A percentile compares a stretch with the other conserved stretches of the same genome.
Evolutionary conservation across 441 rosid genomes (phyloP).

Genomic region (Erodium texanum): DNA sequence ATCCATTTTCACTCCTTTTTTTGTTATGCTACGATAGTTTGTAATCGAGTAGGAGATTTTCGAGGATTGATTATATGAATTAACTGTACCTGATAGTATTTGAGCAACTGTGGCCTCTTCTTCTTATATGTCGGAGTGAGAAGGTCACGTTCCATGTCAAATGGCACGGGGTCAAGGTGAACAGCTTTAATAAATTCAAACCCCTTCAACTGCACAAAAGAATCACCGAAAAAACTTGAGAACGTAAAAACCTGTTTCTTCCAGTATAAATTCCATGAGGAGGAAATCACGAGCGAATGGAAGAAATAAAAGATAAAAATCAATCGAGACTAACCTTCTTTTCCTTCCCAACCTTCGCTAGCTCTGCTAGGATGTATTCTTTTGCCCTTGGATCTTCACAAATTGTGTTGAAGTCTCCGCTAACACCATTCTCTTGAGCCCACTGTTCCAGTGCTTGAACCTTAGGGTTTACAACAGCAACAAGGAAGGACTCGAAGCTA

Average conservation of each 20-base stretch:
- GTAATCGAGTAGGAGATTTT: too few relatives aligned
- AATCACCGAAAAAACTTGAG: neutral
- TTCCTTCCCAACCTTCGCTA: slow-evolving; percentile 59
- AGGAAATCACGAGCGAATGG: neutral
- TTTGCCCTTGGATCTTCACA: slow-evolving; percentile 60
- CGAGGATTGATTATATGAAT: too few relatives aligned
- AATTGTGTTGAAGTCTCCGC: slow-evolving; percentile 55
- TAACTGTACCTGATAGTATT: slow-evolving; percentile 58
- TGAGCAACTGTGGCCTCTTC: slow-evolving; percentile 88
- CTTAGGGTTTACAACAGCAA: slow-evolving; percentile 72
- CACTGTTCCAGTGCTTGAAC: slow-evolving; percentile 57
- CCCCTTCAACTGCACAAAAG: slow-evolving; percentile 77
- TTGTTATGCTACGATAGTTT: too few relatives aligned
- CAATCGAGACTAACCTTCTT: slow-evolving; percentile 40
- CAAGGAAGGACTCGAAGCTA: slow-evolving; percentile 80
- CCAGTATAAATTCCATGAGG: neutral
- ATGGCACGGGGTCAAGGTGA: slow-evolving; percentile 79
- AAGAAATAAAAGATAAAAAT: neutral
- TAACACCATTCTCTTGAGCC: slow-evolving; percentile 56
- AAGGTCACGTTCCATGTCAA: slow-evolving; percentile 79
- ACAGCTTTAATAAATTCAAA: slow-evolving; percentile 70
- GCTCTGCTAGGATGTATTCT: slow-evolving; percentile 57
- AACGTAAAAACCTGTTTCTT: neutral
- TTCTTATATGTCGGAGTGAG: slow-evolving; percentile 92
- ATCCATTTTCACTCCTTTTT: too few relatives aligned